Conservation (phyloP, 495 filamentous ascomycete species). For the Annulohypoxylon moriforme region DNA sequence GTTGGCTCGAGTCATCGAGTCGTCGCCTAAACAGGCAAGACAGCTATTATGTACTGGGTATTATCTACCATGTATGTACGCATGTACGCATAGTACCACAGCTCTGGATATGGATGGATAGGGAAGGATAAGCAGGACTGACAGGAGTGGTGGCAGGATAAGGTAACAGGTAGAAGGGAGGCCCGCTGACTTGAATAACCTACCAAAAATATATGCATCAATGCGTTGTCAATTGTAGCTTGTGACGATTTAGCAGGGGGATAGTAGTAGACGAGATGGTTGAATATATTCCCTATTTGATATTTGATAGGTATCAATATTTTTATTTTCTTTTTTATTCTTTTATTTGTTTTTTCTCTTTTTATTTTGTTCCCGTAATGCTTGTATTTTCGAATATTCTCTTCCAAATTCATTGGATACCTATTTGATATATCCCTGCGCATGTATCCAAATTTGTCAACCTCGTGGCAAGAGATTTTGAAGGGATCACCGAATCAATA, state of each 20-base stretch:
- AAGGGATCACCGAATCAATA: not conserved
- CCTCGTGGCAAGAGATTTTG: conserved; percentile 5
- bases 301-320: not conserved
- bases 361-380: conserved; percentile 18
- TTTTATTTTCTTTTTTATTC: not conserved
- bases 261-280: conserved; percentile 12
- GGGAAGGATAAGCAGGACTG: not conserved
- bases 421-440: not conserved
- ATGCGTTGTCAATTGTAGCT: conserved; percentile 46
- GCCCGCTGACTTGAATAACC: conserved; percentile 41
- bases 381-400: not conserved
- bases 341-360: conserved; percentile 3
- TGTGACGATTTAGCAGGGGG: conserved; percentile 41
- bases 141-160: not conserved
- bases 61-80: not conserved
- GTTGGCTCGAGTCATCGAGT: conserved; percentile 31
- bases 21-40: conserved; percentile 21
- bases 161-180: conserved; percentile 11
- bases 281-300: conserved; percentile 5
- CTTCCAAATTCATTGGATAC: not conserved
- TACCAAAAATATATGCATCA: conserved; percentile 42
- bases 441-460: conserved; percentile 2
- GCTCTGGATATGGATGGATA: not conserved
- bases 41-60: not conserved
- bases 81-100: not conserved